These are phyloP conservation scores for Annulohypoxylon stygium DNA, from an alignment of 495 filamentous ascomycete species.

Conservation along the genomic window DNA sequence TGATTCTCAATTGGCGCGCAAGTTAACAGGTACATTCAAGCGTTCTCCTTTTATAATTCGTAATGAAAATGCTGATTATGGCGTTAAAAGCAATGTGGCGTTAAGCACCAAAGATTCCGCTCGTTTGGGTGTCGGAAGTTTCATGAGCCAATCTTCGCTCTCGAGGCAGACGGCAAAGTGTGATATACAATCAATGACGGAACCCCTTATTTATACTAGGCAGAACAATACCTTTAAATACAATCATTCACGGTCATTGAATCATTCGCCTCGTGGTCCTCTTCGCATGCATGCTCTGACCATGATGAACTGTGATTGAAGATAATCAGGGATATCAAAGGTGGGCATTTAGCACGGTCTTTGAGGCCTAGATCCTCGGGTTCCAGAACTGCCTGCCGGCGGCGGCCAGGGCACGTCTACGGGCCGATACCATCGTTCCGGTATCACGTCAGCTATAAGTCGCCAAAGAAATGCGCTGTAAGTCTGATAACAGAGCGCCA, in stretches of 20 bases:
- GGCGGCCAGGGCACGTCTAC: neutral
- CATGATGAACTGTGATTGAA: neutral
- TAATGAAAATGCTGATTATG: too few species aligned
- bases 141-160: too few species aligned
- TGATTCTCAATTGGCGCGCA: too few species aligned
- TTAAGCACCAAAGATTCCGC: too few species aligned
- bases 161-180: neutral
- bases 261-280: neutral
- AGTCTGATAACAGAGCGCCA: constrained; percentile 18
- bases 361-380: neutral
- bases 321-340: neutral
- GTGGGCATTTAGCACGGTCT: neutral
- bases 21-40: too few species aligned
- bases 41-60: too few species aligned
- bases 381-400: neutral
- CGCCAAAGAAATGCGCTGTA: constrained; percentile 3
- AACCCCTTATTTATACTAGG: neutral
- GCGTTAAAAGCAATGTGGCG: too few species aligned
- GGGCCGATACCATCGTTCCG: neutral
- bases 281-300: neutral
- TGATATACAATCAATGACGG: neutral
- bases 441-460: neutral
- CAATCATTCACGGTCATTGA: neutral
- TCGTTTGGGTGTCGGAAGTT: too few species aligned
- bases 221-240: neutral